Percentiles rank a stretch among this genome's conserved stretches.
These are phyloP conservation scores for Purpureocillium lavendulum DNA, from an alignment of 2,329 filamentous ascomycete species.

Conservation along the genomic window DNA sequence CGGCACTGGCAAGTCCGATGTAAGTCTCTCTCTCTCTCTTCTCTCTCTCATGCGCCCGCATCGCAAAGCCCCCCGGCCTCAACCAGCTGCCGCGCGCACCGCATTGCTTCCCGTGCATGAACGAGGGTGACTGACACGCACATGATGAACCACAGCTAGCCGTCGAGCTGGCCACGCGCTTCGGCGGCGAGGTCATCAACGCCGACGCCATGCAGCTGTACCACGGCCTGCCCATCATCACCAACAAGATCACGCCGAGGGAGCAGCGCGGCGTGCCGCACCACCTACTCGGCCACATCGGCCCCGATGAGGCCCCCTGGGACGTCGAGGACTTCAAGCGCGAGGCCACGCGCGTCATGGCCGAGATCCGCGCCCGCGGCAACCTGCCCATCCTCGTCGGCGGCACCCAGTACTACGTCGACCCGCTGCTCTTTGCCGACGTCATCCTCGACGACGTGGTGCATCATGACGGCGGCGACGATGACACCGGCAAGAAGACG, in stretches of 20 bases:
- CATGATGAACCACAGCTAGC: too few species aligned
- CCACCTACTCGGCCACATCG: slow-evolving; percentile 76
- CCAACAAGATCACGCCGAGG: slow-evolving; percentile 74
- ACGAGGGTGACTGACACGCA: too few species aligned
- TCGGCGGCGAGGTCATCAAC: slow-evolving; percentile 93
- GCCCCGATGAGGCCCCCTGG: slow-evolving; percentile 73
- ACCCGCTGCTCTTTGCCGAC: slow-evolving; percentile 71
- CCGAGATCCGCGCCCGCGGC: slow-evolving; percentile 69
- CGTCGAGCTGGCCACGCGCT: slow-evolving; percentile 72
- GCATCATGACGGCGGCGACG: slow-evolving; percentile 21
- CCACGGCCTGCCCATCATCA: slow-evolving; percentile 82
- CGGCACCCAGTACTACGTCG: slow-evolving; percentile 92
- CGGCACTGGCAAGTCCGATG: slow-evolving; percentile 88
- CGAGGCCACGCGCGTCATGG: slow-evolving; percentile 60
- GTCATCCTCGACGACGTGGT: slow-evolving; percentile 45
- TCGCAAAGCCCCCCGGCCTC: too few species aligned
- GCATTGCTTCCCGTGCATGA: too few species aligned
- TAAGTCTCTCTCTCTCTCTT: slow-evolving; percentile 29
- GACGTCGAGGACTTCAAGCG: slow-evolving; percentile 68
- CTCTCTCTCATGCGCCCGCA: neutral
- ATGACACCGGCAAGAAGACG: slow-evolving; percentile 24
- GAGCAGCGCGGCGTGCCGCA: slow-evolving; percentile 79
- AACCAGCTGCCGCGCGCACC: too few species aligned
- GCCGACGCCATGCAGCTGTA: slow-evolving; percentile 99
- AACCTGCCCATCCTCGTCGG: slow-evolving; percentile 86